These are phyloP conservation scores for Aspergillus quadricinctus DNA, from an alignment of 2,329 filamentous ascomycete species.

Conservation along the genomic window DNA sequence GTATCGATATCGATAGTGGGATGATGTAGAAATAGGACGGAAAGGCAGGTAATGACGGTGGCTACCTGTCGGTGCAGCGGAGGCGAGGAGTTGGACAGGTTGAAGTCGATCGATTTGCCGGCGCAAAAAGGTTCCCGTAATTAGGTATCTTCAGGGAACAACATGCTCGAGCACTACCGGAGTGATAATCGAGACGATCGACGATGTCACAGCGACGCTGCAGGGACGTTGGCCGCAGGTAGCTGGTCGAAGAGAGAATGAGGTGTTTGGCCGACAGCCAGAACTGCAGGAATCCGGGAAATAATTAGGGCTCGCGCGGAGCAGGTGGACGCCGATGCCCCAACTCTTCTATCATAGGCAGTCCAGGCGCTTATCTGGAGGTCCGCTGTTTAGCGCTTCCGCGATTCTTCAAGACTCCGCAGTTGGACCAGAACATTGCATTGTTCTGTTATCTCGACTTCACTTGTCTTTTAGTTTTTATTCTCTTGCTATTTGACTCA, in stretches of 20 bases:
- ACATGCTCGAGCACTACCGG: slow-evolving; percentile 8
- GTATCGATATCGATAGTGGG: neutral
- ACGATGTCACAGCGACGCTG: slow-evolving; percentile 1
- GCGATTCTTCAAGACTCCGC: slow-evolving; percentile 1
- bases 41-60: neutral
- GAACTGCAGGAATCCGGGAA: slow-evolving; percentile 19
- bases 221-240: slow-evolving; percentile 3
- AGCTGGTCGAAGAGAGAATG: slow-evolving; percentile 7
- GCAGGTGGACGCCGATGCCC: slow-evolving; percentile 20
- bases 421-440: neutral
- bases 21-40: neutral
- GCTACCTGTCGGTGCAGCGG: slow-evolving; percentile 13
- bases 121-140: slow-evolving; percentile 12
- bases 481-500: slow-evolving; percentile 11
- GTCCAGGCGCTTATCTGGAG: slow-evolving; percentile 15
- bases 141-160: slow-evolving; percentile 7
- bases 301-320: slow-evolving; percentile 36
- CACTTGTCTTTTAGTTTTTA: slow-evolving; percentile 2
- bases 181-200: slow-evolving; percentile 9
- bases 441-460: slow-evolving; percentile 1
- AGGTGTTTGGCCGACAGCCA: slow-evolving; percentile 16
- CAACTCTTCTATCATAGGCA: slow-evolving; percentile 13
- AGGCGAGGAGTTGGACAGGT: slow-evolving; percentile 14
- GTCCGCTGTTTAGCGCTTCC: slow-evolving; percentile 12
- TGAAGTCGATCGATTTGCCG: slow-evolving; percentile 10